phyloP scores from a whole-genome alignment of 2,329 filamentous ascomycete species.

The Penicillium sp. region DNA sequence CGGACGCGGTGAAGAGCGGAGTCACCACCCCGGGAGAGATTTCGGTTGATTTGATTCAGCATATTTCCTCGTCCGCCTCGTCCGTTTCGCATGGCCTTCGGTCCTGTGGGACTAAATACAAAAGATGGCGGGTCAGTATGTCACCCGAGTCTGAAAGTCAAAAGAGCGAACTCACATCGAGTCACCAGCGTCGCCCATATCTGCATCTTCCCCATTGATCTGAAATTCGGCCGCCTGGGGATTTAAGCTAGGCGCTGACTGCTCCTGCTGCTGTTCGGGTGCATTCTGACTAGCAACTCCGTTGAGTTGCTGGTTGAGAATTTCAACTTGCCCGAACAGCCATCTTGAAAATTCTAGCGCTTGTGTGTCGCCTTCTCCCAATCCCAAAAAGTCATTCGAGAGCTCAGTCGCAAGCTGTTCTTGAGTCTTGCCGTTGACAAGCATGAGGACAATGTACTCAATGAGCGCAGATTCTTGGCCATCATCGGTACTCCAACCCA shows the following conservation, averaged over 20 bases:
- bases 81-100: slow-evolving; percentile 85
- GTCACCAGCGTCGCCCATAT: slow-evolving; percentile 60
- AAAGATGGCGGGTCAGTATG: slow-evolving; percentile 36
- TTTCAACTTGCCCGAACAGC: slow-evolving; percentile 82
- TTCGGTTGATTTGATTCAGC: slow-evolving; percentile 76
- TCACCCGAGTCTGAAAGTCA: not conserved
- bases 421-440: slow-evolving; percentile 89
- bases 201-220: slow-evolving; percentile 56
- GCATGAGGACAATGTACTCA: slow-evolving; percentile 96
- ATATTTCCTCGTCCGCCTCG: slow-evolving; percentile 67
- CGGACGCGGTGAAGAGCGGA: slow-evolving; percentile 74
- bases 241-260: no score
- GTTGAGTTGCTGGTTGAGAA: slow-evolving; percentile 59
- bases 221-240: slow-evolving; percentile 4
- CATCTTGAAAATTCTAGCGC: slow-evolving; percentile 80
- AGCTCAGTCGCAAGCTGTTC: slow-evolving; percentile 84
- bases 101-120: slow-evolving; percentile 73
- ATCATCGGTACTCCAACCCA: slow-evolving; percentile 81
- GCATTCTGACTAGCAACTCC: slow-evolving; percentile 31
- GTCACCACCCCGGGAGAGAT: slow-evolving; percentile 71
- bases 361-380: slow-evolving; percentile 74
- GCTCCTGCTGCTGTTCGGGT: slow-evolving; percentile 3
- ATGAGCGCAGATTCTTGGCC: slow-evolving; percentile 76
- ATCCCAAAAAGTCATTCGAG: slow-evolving; percentile 74
- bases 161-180: slow-evolving; percentile 30